These are phyloP conservation scores for Pleurotus djamor DNA, from an alignment of 768 basidiomycete genomes.

Conservation along the genomic window DNA sequence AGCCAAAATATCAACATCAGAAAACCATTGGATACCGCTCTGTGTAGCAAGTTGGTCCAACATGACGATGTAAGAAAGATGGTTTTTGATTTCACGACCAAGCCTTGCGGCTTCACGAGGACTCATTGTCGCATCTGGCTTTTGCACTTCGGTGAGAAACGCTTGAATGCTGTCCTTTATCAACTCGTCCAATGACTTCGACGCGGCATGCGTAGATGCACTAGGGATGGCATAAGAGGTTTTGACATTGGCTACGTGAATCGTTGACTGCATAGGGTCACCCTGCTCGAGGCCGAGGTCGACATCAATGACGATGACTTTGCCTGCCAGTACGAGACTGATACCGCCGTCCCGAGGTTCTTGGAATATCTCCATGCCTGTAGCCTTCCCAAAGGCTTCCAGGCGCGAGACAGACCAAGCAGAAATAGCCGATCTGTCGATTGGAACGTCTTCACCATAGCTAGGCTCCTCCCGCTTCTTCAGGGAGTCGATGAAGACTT, in stretches of 20 bases:
- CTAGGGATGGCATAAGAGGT: slow-evolving; percentile 68
- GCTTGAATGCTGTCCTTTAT: slow-evolving; percentile 51
- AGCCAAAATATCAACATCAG: slow-evolving; percentile 55
- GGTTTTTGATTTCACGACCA: slow-evolving; percentile 45
- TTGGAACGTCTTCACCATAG: slow-evolving; percentile 67
- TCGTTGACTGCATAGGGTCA: slow-evolving; percentile 29
- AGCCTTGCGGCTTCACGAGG: slow-evolving; percentile 49
- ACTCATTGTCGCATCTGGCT: slow-evolving; percentile 46
- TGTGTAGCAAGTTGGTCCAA: slow-evolving; percentile 65
- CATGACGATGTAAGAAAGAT: slow-evolving; percentile 69
- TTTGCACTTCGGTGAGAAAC: slow-evolving; percentile 63
- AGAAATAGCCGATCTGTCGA: slow-evolving; percentile 38
- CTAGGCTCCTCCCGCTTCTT: slow-evolving; percentile 40
- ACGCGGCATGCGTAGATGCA: slow-evolving; percentile 43
- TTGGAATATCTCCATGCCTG: slow-evolving; percentile 75
- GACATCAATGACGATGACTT: slow-evolving; percentile 78
- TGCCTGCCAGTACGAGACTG: slow-evolving; percentile 69
- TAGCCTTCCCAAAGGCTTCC: slow-evolving; percentile 58
- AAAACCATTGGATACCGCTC: slow-evolving; percentile 76
- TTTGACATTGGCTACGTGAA: slow-evolving; percentile 59
- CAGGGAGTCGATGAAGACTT: slow-evolving; percentile 45
- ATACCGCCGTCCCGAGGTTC: slow-evolving; percentile 54
- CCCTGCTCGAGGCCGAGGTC: slow-evolving; percentile 51
- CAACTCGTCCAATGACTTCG: slow-evolving; percentile 61
- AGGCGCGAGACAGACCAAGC: slow-evolving; percentile 62